Base-by-base conservation (phyloP, 192 early-diverging fungal species). In the Podila verticillata region DNA sequence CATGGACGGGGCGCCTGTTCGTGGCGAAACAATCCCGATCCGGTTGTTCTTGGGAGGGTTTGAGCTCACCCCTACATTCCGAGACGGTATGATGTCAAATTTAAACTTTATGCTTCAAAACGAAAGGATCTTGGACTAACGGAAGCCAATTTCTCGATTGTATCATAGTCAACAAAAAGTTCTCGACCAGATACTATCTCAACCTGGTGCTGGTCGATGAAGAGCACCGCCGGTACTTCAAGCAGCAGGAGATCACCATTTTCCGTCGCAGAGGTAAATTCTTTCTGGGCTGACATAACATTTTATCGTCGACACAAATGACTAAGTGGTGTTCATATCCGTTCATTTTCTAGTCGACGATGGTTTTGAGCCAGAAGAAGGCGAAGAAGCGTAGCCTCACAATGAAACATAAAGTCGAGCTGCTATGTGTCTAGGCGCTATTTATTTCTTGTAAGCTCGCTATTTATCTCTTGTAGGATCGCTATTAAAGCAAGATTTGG, bases 1-100 rank as follows among this genome's bases (percentile, higher is more conserved):
- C 80, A 99, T 99, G 98, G 98, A 99, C 80, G 98, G 98, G 10
- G 97, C 97, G 26, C 97, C 98, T 31, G 97, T 97, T 17, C 89
- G 92, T 66, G 77, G 95, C 26, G 98, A 99, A 83, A 97, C 95
- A 4, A 99, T 99, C 79, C 98, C 98, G 48, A 99, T 99, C 74
- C 94, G 98, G 31, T 85, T 99, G 49, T 99, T 98, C 80, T 86
- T 99, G 35, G 93, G 93, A 57, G 98, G 97, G 3, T 99, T 98
- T 77, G 98, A 99, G 63, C 86, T 99, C 69, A 99, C 97, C 9
- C 98, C 98, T 7, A 99, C 98, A n/a, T 99, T 95, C 84, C 85
- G 96, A 64, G 94, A 97, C 39, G 70, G 77, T 72, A 62, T 54
- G 22, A 26, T 54, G 17, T n/a, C 7, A 24, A n/a, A 8, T 2